Base-by-base conservation (phyloP, 106 monocot genomes). In the Apostasia ramifera region DNA sequence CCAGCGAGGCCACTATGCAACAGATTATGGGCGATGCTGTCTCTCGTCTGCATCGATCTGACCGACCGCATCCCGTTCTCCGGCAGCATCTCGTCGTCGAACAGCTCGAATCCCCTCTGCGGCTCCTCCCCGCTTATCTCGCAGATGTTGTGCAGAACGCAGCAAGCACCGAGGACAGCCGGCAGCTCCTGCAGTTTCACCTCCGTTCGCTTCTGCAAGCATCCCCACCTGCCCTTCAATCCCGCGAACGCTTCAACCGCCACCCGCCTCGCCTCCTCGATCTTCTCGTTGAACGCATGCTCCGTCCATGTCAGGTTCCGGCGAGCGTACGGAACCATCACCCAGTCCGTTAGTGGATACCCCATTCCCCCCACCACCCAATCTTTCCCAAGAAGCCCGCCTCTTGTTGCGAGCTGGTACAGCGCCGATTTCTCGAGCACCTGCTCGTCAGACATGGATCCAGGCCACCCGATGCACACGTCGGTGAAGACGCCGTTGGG, bases 141-240 rank as follows among this genome's bases (percentile, higher is more conserved):
- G 63, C 95, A 95, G 11, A 95, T 86, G 76, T 95, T 95, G 55
- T 95, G 95, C 53, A 95, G 74, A 1, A 95, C 91, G 55, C 86
- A 88, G 74, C 95, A 95, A 3, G 95, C 95, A 3, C 86, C 95
- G 38, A 95, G 72, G 47, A 95, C 82, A 13, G 77, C 84, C 1
- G 95, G 95, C 61, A 95, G 53, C 49, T 95, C 91, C 60, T 76
- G 75, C 10, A 95, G 80, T 78, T 95, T 95, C 55, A 88, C 88
- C 79, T 95, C 95, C 4, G 88, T 92, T 73, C 95, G 64, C 80
- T 78, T 91, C 84, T 95, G 95, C 78, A 95, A 59, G 77, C 95
- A 95, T 12, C 80, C 79, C 95, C 95, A 95, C 71, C 95, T 69
- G 47, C 78, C 72, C 74, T 95, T 95, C 10, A 95, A 64, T 71